phyloP scores from a whole-genome alignment of 164 flowering plant genomes.

The Kalanchoe fedtschenkoi region DNA sequence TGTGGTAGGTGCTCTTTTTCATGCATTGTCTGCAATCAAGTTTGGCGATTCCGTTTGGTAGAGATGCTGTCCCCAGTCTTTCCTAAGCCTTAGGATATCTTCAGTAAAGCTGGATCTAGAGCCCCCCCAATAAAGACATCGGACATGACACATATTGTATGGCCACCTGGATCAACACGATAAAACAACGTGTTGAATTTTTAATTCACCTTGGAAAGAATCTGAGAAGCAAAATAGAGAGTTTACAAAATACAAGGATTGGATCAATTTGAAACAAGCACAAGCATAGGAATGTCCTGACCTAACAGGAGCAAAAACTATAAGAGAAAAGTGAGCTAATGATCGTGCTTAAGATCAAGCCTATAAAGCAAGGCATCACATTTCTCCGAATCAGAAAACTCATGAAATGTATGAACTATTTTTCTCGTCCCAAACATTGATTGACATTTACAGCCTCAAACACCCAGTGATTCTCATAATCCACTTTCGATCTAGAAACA shows the following conservation, averaged over 20 bases:
- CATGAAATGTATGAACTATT: conserved; percentile 67
- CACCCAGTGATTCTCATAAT: conserved; percentile 61
- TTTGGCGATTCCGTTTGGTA: conserved; percentile 77
- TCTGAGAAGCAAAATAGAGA: not conserved
- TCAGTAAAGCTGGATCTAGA: conserved; percentile 97
- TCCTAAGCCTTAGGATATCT: conserved; percentile 76
- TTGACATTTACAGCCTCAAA: conserved; percentile 74
- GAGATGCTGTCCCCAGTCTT: conserved; percentile 80
- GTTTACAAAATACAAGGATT: not conserved
- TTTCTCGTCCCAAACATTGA: conserved; percentile 61
- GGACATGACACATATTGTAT: conserved; percentile 83
- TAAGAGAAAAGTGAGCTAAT: not conserved
- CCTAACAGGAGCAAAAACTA: not conserved
- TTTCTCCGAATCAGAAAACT: conserved; percentile 77
- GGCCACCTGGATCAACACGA: conserved; percentile 74
- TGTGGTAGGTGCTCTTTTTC: conserved; percentile 7
- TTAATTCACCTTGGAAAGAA: not conserved
- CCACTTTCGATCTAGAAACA: conserved; percentile 73
- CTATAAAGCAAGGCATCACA: conserved; percentile 45
- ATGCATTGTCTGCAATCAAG: conserved; percentile 65
- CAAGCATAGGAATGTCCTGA: not conserved
- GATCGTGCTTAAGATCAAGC: not conserved
- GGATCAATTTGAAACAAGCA: not conserved
- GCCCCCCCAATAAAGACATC: conserved; percentile 78
- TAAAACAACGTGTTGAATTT: not conserved